Evolutionary conservation across 1,284 basidiomycete genomes (phyloP).

Genomic region (Austroboletus niveus): DNA sequence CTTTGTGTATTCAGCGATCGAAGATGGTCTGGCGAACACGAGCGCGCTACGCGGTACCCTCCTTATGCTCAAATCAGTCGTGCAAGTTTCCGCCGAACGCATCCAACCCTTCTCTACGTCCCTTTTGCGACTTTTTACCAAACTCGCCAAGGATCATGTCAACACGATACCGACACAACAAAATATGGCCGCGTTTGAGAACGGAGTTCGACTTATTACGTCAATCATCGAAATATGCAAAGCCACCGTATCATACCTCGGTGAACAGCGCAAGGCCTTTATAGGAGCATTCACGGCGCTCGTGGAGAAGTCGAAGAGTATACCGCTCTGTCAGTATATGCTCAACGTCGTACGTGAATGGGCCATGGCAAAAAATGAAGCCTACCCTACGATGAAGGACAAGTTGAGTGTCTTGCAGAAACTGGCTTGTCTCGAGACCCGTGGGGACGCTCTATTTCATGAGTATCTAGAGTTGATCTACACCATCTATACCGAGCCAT

Average conservation of each 20-base stretch:
- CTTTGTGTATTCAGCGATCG: slow-evolving; percentile 75
- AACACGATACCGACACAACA: slow-evolving; percentile 43
- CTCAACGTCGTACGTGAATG: slow-evolving; percentile 88
- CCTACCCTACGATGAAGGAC: slow-evolving; percentile 93
- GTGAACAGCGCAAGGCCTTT: slow-evolving; percentile 73
- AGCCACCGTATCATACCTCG: slow-evolving; percentile 59
- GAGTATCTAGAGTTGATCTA: slow-evolving; percentile 90
- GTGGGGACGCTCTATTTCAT: slow-evolving; percentile 74
- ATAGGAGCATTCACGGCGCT: slow-evolving; percentile 76
- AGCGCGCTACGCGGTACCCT: slow-evolving; percentile 79
- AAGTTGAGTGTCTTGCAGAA: slow-evolving; percentile 89
- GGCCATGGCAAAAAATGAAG: slow-evolving; percentile 81
- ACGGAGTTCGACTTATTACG: slow-evolving; percentile 59
- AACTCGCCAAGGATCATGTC: slow-evolving; percentile 88
- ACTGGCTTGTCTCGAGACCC: slow-evolving; percentile 87
- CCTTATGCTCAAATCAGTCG: slow-evolving; percentile 86
- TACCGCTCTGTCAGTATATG: slow-evolving; percentile 80
- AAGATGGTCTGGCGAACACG: slow-evolving; percentile 78
- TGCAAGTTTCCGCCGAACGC: slow-evolving; percentile 81
- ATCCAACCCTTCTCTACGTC: slow-evolving; percentile 79
- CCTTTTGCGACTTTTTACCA: slow-evolving; percentile 84
- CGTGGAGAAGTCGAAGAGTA: slow-evolving; percentile 90
- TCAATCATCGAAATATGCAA: slow-evolving; percentile 74
- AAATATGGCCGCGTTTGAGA: slow-evolving; percentile 49
- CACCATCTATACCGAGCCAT: slow-evolving; percentile 90